Evolutionary conservation across 345 rosid genomes (phyloP).

Genomic region (Eucalyptus camaldulensis): DNA sequence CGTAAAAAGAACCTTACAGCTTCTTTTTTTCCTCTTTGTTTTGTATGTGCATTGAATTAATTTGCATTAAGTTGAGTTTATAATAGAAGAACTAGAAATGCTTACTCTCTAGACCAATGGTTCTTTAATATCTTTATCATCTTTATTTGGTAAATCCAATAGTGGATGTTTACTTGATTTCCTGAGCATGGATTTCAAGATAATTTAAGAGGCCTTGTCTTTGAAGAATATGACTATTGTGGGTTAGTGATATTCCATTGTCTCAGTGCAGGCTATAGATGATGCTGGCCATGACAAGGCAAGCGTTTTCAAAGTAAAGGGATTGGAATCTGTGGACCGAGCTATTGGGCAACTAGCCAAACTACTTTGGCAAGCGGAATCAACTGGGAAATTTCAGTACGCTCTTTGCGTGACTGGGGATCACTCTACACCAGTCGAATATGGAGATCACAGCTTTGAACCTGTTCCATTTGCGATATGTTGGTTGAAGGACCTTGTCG

Average conservation of each 20-base stretch:
- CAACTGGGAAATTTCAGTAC: constrained; percentile 39
- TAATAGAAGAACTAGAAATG: not conserved
- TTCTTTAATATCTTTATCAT: not conserved
- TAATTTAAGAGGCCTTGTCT: not conserved
- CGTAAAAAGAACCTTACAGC: not conserved
- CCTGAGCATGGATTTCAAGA: not conserved
- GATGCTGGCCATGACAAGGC: constrained; percentile 99
- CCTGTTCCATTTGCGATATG: constrained; percentile 81
- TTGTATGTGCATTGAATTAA: not conserved
- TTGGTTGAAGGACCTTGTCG: constrained; percentile 56
- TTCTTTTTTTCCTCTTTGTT: not conserved
- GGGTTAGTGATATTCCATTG: not conserved
- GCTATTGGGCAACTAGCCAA: constrained; percentile 79
- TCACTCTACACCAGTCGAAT: constrained; percentile 94
- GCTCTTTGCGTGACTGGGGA: constrained; percentile 84
- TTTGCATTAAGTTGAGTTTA: not conserved
- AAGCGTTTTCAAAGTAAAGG: constrained; percentile 68
- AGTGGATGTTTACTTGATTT: not conserved
- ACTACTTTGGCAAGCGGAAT: constrained; percentile 77
- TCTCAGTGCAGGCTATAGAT: constrained; percentile 67
- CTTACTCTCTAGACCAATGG: not conserved
- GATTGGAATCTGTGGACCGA: constrained; percentile 74
- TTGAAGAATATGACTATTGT: not conserved
- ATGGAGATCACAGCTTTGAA: constrained; percentile 96
- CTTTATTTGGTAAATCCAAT: not conserved